Evolutionary conservation across 805 yeast genomes (phyloP), one percentile per base, ranked within the genome.

Genomic region (Hanseniaspora singularis): DNA sequence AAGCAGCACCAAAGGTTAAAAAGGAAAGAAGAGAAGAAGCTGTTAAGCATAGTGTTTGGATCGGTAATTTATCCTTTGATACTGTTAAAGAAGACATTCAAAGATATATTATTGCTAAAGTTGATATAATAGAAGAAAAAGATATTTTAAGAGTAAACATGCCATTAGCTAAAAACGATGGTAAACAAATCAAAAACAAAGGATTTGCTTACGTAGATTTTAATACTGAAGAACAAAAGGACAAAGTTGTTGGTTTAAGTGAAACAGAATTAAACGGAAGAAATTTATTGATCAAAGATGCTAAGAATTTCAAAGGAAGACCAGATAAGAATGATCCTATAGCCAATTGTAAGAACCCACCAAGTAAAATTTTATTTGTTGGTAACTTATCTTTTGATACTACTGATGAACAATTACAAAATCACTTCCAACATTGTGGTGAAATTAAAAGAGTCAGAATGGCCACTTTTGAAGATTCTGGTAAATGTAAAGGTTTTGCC

Each of bases 381-480:
- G 97, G 98, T 37, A 92, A 92, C 60, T 68, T 92, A 38, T 79
- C 96, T 0, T 92, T 86, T 58, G 96, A 88, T 59, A 84, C 96
- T 9, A 83, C 94, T 1, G 78, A 81, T 51, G 94, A 82, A 26
- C 63, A 77, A 52, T 66, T 89, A 37, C 78, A 76, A 53, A 81
- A 77, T 54, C 95, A 84, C 52, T 89, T 89, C 69, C 81, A 81
- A 63, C 89, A 81, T 57, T 87, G 95, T 65, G 96, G 97, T 33
- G 87, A 82, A 52, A 89, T 94, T 50, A 65, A 70, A 24, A 76
- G 76, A 53, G 76, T 89, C 46, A 75, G 98, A 62, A 89, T 88
- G 94, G 97, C 97, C 3, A 88, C 98, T n/a, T 89, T 89, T 64
- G 87, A 92, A 64, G 98, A 89, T 60, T 68, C 82, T 42, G 97